phyloP scores from a whole-genome alignment of 257 asterid genomes.

The Scutellaria minor region DNA sequence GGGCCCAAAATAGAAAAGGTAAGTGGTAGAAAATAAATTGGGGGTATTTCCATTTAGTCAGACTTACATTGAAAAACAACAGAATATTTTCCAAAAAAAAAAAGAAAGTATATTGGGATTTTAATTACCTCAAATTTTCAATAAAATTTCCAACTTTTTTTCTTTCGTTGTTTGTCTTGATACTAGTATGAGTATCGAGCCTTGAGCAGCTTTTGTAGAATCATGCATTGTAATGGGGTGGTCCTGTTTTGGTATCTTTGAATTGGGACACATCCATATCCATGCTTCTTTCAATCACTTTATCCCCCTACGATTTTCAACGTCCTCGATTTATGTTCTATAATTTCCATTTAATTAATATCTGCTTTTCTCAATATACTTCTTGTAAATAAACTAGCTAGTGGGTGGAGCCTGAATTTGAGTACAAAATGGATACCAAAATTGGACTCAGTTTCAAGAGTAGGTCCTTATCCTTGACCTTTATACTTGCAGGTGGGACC shows the following conservation, averaged over 20 bases:
- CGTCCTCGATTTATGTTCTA: slow-evolving; percentile 33
- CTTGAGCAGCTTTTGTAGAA: neutral
- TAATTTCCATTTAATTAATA: neutral
- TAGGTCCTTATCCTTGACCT: slow-evolving; percentile 35
- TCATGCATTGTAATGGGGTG: neutral
- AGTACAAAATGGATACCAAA: slow-evolving; percentile 10
- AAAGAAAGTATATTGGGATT: no score
- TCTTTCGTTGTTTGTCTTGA: neutral
- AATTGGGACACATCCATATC: slow-evolving; percentile 20
- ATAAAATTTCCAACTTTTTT: no score
- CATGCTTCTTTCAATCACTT: slow-evolving; percentile 18
- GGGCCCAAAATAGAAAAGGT: slow-evolving; percentile 29
- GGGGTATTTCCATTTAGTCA: no score
- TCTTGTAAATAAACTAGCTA: neutral
- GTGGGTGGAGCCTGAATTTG: slow-evolving; percentile 34
- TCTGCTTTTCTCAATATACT: neutral
- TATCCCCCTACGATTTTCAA: slow-evolving; percentile 31
- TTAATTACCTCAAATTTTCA: no score
- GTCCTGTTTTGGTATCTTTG: slow-evolving; percentile 29
- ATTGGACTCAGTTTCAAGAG: slow-evolving; percentile 16
- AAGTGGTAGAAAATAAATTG: neutral
- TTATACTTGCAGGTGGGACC: slow-evolving; percentile 26
- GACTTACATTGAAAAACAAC: no score
- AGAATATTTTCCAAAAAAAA: no score
- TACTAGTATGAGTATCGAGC: neutral